Evolutionary conservation across 305 asterid species (phyloP), one percentile per base, ranked within the genome.

Genomic region (Nicotiana rustica): DNA sequence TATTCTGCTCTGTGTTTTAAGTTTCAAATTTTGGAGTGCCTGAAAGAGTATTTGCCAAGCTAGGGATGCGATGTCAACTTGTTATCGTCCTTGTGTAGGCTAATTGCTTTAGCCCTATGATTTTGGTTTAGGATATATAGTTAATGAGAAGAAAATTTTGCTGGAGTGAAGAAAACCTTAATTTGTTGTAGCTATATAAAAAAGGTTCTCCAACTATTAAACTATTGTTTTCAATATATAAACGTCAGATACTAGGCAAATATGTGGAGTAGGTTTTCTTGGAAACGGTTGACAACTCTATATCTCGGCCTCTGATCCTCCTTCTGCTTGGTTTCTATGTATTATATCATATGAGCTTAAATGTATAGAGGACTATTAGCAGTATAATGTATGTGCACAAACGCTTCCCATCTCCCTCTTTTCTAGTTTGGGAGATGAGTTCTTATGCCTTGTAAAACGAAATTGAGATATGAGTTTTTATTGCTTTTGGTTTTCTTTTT

Each of bases 201-300:
- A 17, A 21, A 21, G 29, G 25, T 12, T 14, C 59, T 55, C 59
- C 64, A 75, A 14, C 44, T 29, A 25, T 41, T 21, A 21, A 7
- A 29, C 2, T 73, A 19, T 6, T 21, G 61, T 71, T 71, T 47
- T 21, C 61, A 19, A 21, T 21, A 44, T 3, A 7, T 44, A 36
- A 47, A 56, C 41, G 14, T 71, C 19, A 21, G 78, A 25, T 49
- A 73, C 64, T 49, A 13, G 65, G 25, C 13, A 6, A 52, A 52
- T 17, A 49, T 75, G 44, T 25, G 2, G 31, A 29, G 31, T 29
- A 7, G 44, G 15, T 9, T 75, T 52, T 44, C 29, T 76, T 49
- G 29, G 80, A 76, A 76, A 52, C 9, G 3, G 79, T 75, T 52
- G 79, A 75, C 8, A 60, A 15, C 41, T 52, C 4, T 29, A 64